Percentiles rank a stretch among this genome's conserved stretches.
Conservation (phyloP, 176 grass and related monocot genomes). For the Bolboschoenus planiculmis region DNA sequence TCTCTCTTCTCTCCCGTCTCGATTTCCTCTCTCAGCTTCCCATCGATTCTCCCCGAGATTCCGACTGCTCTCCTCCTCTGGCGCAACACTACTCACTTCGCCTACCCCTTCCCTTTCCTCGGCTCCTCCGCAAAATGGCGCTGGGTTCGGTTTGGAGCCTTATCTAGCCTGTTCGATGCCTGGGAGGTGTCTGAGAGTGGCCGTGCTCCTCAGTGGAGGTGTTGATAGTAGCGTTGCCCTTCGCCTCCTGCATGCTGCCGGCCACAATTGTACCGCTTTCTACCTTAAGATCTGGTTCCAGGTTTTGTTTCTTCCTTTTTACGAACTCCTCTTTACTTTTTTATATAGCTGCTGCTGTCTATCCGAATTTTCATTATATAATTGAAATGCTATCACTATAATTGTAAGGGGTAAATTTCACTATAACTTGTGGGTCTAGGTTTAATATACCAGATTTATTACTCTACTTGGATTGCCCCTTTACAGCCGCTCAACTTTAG, state of each 20-base stretch:
- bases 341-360: background rate
- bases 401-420: background rate
- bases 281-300: conserved; percentile 99
- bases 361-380: background rate
- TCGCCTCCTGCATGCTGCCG: conserved; percentile 80
- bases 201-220: conserved; percentile 83
- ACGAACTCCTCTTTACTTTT: background rate
- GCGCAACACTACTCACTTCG: background rate
- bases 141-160: conserved; percentile 9
- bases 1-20: background rate
- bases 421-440: background rate
- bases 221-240: conserved; percentile 96
- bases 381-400: background rate
- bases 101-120: background rate
- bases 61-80: background rate
- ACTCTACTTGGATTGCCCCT: background rate
- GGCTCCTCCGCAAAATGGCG: background rate
- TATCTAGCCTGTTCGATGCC: conserved; percentile 44
- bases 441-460: background rate
- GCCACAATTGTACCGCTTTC: conserved; percentile 77
- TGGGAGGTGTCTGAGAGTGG: conserved; percentile 37
- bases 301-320: conserved; percentile 12
- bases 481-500: background rate
- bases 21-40: conserved; percentile 1
- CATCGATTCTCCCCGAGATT: background rate